Conservation (phyloP, 495 filamentous ascomycete species). For the Patellaria atrata region DNA sequence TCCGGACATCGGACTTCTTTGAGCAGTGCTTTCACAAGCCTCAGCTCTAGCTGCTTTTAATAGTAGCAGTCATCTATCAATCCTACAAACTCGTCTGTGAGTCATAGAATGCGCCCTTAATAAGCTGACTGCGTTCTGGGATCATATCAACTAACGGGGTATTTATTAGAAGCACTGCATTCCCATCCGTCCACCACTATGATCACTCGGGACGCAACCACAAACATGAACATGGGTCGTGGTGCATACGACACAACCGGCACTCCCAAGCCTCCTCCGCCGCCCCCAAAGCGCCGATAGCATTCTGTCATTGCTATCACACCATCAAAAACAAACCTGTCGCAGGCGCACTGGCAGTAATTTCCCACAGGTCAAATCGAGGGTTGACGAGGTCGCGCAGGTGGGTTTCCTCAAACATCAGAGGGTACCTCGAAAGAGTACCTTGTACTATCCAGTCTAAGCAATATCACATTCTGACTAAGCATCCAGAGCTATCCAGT, state of each 20-base stretch:
- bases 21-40: too few relatives aligned
- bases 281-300: slow-evolving; percentile 21
- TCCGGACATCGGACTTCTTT: too few relatives aligned
- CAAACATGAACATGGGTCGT: slow-evolving; percentile 22
- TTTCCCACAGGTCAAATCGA: neutral
- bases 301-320: slow-evolving; percentile 2
- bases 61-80: too few relatives aligned
- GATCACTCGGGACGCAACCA: slow-evolving; percentile 19
- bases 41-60: too few relatives aligned
- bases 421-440: neutral
- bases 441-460: too few relatives aligned
- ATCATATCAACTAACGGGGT: too few relatives aligned
- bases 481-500: too few relatives aligned
- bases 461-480: too few relatives aligned
- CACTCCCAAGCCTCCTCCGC: slow-evolving; percentile 21
- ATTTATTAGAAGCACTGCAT: too few relatives aligned
- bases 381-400: neutral
- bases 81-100: too few relatives aligned
- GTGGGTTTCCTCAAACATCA: neutral
- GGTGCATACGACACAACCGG: slow-evolving; percentile 26
- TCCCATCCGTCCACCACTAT: slow-evolving; percentile 9
- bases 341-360: slow-evolving; percentile 2
- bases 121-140: too few relatives aligned
- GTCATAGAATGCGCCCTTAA: too few relatives aligned
- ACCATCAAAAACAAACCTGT: slow-evolving; percentile 4